Evolutionary conservation across 352 stramenopile genomes (phyloP).

Genomic region (Lagenidium sp.): DNA sequence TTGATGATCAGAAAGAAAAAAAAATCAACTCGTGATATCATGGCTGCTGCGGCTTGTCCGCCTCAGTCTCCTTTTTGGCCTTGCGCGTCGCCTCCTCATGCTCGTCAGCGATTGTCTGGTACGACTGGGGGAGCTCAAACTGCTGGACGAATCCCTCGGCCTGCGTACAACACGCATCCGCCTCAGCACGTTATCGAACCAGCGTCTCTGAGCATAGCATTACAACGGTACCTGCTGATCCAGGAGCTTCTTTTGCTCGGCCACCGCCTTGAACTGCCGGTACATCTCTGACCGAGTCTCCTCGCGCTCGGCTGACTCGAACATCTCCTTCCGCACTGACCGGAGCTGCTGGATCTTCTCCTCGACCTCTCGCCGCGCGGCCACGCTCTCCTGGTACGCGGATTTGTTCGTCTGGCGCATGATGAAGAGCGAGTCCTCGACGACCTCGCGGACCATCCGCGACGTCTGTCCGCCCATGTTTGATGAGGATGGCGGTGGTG

Average conservation of each 20-base stretch:
- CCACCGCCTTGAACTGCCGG: slow-evolving; percentile 39
- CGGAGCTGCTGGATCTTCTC: slow-evolving; percentile 52
- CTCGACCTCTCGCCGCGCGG: slow-evolving; percentile 42
- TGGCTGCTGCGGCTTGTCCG: slow-evolving; percentile 1
- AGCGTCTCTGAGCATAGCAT: background rate
- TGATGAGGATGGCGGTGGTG: no score
- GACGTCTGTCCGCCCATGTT: slow-evolving; percentile 74
- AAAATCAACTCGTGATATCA: background rate
- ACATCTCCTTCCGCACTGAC: slow-evolving; percentile 42
- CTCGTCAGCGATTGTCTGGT: slow-evolving; percentile 56
- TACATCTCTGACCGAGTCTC: slow-evolving; percentile 45
- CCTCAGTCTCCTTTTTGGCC: slow-evolving; percentile 6
- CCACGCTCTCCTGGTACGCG: slow-evolving; percentile 56
- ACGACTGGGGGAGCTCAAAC: slow-evolving; percentile 60
- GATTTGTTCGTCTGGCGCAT: slow-evolving; percentile 61
- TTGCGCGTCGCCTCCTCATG: slow-evolving; percentile 30
- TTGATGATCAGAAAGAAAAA: background rate
- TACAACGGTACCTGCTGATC: slow-evolving; percentile 32
- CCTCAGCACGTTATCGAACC: background rate
- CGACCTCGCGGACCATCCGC: slow-evolving; percentile 68
- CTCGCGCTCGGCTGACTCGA: slow-evolving; percentile 47
- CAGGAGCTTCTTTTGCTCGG: slow-evolving; percentile 52
- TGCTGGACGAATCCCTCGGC: slow-evolving; percentile 62
- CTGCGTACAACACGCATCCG: slow-evolving; percentile 15
- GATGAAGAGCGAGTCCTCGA: slow-evolving; percentile 75